Evolutionary conservation across 2,329 filamentous ascomycete species (phyloP).

Genomic region (Hypomyces rosellus): DNA sequence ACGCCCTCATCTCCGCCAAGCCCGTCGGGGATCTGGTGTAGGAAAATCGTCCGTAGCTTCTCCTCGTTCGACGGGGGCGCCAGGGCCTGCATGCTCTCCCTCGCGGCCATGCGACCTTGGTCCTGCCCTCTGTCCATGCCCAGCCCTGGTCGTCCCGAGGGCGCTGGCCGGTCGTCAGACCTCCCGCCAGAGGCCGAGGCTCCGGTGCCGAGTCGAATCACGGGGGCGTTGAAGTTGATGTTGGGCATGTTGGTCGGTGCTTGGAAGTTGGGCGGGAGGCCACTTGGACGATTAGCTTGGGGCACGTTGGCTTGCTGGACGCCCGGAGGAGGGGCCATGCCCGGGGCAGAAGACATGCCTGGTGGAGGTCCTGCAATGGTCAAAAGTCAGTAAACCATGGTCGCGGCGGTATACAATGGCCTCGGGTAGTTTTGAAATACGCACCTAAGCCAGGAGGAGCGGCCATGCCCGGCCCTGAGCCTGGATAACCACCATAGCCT

Average conservation of each 20-base stretch:
- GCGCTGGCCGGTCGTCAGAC: slow-evolving; percentile 28
- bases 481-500: slow-evolving; percentile 63
- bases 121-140: slow-evolving; percentile 62
- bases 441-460: slow-evolving; percentile 79
- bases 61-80: slow-evolving; percentile 84
- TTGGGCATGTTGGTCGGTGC: slow-evolving; percentile 88
- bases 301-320: slow-evolving; percentile 67
- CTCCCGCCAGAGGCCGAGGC: slow-evolving; percentile 48
- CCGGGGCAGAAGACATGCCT: slow-evolving; percentile 74
- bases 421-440: slow-evolving; percentile 20
- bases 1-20: slow-evolving; percentile 70
- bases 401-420: slow-evolving; percentile 2
- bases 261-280: slow-evolving; percentile 78
- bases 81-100: slow-evolving; percentile 64
- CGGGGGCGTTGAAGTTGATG: slow-evolving; percentile 96
- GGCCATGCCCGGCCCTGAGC: slow-evolving; percentile 60
- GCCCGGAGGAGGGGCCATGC: slow-evolving; percentile 70
- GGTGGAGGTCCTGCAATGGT: slow-evolving; percentile 59
- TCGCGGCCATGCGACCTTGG: slow-evolving; percentile 57
- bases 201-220: slow-evolving; percentile 86
- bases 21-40: slow-evolving; percentile 78
- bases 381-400: slow-evolving; percentile 13
- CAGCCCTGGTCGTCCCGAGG: slow-evolving; percentile 38
- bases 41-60: slow-evolving; percentile 82
- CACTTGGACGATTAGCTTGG: slow-evolving; percentile 73